Percentiles rank a stretch among this genome's conserved stretches.
phyloP scores from a whole-genome alignment of 768 basidiomycete species.

The Leccinum variicolor region DNA sequence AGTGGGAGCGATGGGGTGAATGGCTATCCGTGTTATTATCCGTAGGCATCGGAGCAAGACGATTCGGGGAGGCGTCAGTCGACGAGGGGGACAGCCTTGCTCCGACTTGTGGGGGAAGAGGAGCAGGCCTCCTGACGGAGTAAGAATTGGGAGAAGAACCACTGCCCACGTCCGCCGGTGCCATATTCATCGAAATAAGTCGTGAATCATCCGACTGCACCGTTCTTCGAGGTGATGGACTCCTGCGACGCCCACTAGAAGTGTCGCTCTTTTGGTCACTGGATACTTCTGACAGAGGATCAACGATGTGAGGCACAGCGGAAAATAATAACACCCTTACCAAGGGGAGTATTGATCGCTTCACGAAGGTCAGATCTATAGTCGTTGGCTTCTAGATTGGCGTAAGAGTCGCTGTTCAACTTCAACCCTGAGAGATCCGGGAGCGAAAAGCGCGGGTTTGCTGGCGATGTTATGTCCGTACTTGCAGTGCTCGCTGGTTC shows the following conservation, averaged over 20 bases:
- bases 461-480: background rate
- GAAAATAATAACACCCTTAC: background rate
- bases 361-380: background rate
- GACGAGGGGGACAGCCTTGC: background rate
- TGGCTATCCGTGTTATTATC: background rate
- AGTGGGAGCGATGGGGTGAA: background rate
- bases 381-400: background rate
- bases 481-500: background rate
- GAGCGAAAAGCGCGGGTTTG: background rate
- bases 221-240: background rate
- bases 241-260: background rate
- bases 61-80: background rate
- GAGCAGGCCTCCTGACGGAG: background rate
- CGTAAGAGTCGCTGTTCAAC: background rate
- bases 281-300: conserved; percentile 1
- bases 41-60: background rate
- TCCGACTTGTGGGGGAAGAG: background rate
- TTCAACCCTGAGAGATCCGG: background rate
- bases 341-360: background rate
- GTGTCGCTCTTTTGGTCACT: background rate
- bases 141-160: background rate
- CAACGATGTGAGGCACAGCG: background rate
- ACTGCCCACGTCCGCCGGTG: too few species aligned
- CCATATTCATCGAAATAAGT: background rate
- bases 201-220: background rate